Base-by-base conservation (phyloP, 305 asterid species). In the Solanum hybrid region DNA sequence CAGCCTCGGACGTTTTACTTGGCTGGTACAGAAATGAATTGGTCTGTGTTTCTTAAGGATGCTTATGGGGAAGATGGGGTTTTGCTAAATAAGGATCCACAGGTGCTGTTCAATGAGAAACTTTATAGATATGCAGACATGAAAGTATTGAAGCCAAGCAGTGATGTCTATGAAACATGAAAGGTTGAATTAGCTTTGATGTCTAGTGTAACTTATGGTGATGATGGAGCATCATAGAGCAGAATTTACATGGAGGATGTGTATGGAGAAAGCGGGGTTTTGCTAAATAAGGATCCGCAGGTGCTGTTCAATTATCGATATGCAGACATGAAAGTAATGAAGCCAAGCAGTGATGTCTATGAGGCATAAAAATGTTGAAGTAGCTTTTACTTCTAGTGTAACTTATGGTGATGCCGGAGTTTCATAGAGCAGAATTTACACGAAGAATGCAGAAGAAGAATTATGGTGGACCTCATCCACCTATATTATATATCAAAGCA, bases 21-120 rank as follows among this genome's bases (percentile, higher is more conserved):
- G 91, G 98, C 96, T 37, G 98, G 99, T 36, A 96, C 98, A 3
- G 96, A 96, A 95, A 97, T 97, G 99, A 96, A 97, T 89, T 97
- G 99, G 99, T 94, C 98, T 40, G 98, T 96, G 80, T 96, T 97
- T 92, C 90, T 97, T 78, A 97, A 94, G 93, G 98, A 95, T 92
- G 98, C 94, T 36, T 96, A 95, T 88, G 95, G 95, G 22, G 96
- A 94, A 82, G 96, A 95, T 17, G 98, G 96, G 73, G 86, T 87
- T 93, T 93, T 97, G 90, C 80, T 93, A 10, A 36, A 90, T 42
- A 96, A 96, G 94, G 98, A 95, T 93, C 98, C 98, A 1, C 99
- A 93, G 87, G 93, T 96, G 31, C 90, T 85, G 90, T 97, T 97
- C 91, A 94, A 94, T 86, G 95, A 95, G 88, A 94, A 94, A 90